A percentile compares a stretch with the other conserved stretches of the same genome.
phyloP scores from a whole-genome alignment of 495 filamentous ascomycete species.

The Talaromyces ruber region DNA sequence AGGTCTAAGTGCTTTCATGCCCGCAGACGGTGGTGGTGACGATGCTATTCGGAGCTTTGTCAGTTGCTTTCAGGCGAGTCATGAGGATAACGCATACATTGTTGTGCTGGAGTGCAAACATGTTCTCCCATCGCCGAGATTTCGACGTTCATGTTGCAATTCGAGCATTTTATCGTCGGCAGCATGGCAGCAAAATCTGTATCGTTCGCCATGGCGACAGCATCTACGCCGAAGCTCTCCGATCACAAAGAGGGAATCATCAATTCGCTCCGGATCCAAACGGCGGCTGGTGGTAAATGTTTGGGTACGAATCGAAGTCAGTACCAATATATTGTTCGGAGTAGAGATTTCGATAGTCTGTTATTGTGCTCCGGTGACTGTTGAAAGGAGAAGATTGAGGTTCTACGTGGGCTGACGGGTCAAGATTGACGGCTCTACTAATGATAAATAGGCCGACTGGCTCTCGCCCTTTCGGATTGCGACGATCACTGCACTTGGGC shows the following conservation, averaged over 20 bases:
- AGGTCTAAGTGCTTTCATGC: conserved; percentile 16
- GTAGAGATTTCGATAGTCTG: background rate
- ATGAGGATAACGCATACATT: conserved; percentile 3
- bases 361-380: background rate
- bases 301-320: background rate
- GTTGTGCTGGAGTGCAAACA: conserved; percentile 42
- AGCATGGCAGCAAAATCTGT: conserved; percentile 62
- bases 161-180: conserved; percentile 93
- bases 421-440: background rate
- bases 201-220: conserved; percentile 24
- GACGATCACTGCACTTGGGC: background rate
- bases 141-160: conserved; percentile 74
- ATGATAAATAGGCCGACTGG: background rate
- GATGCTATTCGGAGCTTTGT: background rate
- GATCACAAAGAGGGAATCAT: conserved; percentile 3
- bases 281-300: background rate
- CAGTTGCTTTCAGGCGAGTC: background rate
- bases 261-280: background rate
- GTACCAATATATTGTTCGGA: conserved; percentile 1
- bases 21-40: background rate
- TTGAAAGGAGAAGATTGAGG: background rate
- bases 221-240: conserved; percentile 2
- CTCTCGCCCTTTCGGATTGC: background rate
- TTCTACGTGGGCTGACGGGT: background rate
- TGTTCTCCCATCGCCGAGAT: conserved; percentile 93